Evolutionary conservation across 225 moss, liverwort and hornwort species (phyloP).

Genomic region (Neckera pumila): DNA sequence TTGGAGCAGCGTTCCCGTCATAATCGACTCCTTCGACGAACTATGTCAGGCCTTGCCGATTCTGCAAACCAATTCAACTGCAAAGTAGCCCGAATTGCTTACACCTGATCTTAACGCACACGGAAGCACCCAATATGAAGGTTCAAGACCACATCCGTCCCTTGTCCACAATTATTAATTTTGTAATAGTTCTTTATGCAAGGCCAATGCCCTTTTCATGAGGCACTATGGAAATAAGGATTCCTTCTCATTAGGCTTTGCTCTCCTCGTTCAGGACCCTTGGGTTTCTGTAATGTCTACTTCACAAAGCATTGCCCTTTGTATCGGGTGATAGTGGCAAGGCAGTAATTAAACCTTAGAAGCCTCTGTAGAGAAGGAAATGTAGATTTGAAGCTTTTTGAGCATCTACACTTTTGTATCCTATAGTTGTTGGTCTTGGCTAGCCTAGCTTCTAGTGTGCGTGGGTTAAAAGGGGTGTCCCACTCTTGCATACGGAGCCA

Average conservation of each 20-base stretch:
- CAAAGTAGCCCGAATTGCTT: too few species aligned
- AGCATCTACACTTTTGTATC: background rate
- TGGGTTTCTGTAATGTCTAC: accelerated
- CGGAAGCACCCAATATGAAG: background rate
- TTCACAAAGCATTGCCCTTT: background rate
- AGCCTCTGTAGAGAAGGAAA: accelerated
- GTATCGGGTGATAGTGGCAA: too few species aligned
- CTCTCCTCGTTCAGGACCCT: accelerated
- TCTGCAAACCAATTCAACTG: too few species aligned
- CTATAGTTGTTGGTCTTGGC: accelerated
- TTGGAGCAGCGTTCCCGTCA: too few species aligned
- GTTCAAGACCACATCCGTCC: background rate
- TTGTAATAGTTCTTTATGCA: background rate
- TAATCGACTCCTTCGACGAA: too few species aligned
- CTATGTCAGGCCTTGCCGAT: too few species aligned
- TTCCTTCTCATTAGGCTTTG: background rate
- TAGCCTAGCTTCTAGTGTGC: accelerated
- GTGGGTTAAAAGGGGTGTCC: background rate
- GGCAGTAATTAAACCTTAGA: background rate
- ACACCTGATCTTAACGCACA: too few species aligned
- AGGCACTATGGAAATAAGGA: background rate
- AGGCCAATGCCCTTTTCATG: accelerated
- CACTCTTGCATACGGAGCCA: background rate
- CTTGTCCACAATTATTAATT: background rate
- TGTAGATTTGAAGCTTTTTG: background rate